Conservation (phyloP, 257 asterid genomes). For the Salvia miltiorrhiza region DNA sequence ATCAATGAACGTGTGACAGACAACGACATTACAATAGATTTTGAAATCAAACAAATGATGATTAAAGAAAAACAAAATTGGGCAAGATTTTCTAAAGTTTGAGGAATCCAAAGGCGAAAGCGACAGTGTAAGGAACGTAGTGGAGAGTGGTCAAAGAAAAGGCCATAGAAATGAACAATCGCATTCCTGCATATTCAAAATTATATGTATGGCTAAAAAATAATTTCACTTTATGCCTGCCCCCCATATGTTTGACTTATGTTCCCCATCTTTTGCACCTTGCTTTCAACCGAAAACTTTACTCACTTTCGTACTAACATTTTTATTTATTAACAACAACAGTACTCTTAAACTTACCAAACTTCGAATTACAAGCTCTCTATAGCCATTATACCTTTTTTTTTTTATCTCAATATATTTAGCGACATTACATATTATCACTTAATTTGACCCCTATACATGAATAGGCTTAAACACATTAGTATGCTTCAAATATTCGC, state of each 20-base stretch:
- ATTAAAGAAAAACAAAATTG: background rate
- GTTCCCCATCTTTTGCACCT: slow-evolving; percentile 22
- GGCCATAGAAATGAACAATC: slow-evolving; percentile 18
- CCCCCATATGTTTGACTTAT: slow-evolving; percentile 34
- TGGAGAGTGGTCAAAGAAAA: slow-evolving; percentile 23
- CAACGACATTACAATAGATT: background rate
- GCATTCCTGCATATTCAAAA: slow-evolving; percentile 2
- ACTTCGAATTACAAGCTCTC: too few species aligned
- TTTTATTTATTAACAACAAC: background rate
- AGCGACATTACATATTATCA: too few species aligned
- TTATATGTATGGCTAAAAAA: slow-evolving; percentile 5
- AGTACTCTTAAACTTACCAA: background rate
- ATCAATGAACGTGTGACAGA: background rate
- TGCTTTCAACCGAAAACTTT: slow-evolving; percentile 18
- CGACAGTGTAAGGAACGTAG: slow-evolving; percentile 16
- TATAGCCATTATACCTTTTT: too few species aligned
- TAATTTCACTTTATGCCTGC: slow-evolving; percentile 26
- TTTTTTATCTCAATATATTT: too few species aligned
- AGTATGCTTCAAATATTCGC: too few species aligned
- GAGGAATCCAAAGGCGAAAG: slow-evolving; percentile 32
- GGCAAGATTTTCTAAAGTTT: background rate
- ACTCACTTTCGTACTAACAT: background rate
- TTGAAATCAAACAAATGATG: background rate
- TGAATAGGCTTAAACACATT: too few species aligned
- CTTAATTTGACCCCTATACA: too few species aligned